Conservation (phyloP, 129 eudicot species). For the Calendula officinalis region DNA sequence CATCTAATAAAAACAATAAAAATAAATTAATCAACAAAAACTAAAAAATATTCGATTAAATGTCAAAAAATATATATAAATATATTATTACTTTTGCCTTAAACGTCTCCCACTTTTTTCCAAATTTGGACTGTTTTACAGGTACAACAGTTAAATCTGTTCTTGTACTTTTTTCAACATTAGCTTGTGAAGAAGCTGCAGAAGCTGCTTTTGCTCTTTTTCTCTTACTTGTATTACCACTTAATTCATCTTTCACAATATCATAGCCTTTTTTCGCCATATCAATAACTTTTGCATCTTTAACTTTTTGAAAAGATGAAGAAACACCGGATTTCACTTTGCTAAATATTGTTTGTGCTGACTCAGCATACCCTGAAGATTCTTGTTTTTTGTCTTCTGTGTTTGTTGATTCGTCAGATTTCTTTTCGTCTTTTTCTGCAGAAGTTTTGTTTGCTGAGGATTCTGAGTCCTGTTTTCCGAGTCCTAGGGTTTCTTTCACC, state of each 20-base stretch:
- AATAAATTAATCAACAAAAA: no score
- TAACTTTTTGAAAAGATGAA: conserved; percentile 65
- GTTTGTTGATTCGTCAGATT: conserved; percentile 34
- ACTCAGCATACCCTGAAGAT: conserved; percentile 39
- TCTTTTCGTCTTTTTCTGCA: conserved; percentile 32
- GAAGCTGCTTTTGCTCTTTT: conserved; percentile 58
- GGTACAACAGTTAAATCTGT: conserved; percentile 79
- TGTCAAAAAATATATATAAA: neutral
- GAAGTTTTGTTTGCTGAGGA: conserved; percentile 37
- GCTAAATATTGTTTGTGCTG: conserved; percentile 57
- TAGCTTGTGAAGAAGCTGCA: conserved; percentile 43
- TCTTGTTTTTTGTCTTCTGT: conserved; percentile 58
- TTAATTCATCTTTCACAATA: conserved; percentile 84
- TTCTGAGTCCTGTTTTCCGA: conserved; percentile 64
- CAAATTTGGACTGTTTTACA: conserved; percentile 65
- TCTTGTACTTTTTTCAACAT: conserved; percentile 70
- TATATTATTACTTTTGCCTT: conserved; percentile 61
- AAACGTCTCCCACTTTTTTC: conserved; percentile 79
- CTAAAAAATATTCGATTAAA: neutral
- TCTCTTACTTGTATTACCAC: conserved; percentile 62
- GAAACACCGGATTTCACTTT: conserved; percentile 64
- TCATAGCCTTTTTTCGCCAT: conserved; percentile 74
- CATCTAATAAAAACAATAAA: conserved; percentile 38
- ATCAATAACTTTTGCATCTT: conserved; percentile 82
- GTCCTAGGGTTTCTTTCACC: conserved; percentile 73